phyloP scores from a whole-genome alignment of 805 yeast genomes.

The Tetrapisispora nanseiensis region DNA sequence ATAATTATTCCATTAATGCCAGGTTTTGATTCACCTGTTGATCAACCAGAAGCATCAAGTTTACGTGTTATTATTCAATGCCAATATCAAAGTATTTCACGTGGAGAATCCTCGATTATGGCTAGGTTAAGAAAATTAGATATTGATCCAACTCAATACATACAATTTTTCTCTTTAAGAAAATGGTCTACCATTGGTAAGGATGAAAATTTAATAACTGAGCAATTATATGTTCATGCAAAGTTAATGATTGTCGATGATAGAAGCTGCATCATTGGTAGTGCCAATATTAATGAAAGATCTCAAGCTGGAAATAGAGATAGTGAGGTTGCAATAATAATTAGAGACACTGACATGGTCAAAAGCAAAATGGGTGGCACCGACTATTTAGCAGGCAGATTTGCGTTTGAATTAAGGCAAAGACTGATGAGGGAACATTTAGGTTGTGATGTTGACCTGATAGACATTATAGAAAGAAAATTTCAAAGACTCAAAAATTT shows the following conservation, averaged over 20 bases:
- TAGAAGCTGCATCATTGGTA: constrained; percentile 85
- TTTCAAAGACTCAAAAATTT: constrained; percentile 36
- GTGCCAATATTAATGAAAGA: constrained; percentile 94
- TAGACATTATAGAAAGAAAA: constrained; percentile 73
- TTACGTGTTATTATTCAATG: constrained; percentile 94
- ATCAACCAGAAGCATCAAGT: constrained; percentile 87
- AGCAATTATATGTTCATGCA: constrained; percentile 89
- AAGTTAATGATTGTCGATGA: constrained; percentile 90
- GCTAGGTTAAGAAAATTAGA: constrained; percentile 70
- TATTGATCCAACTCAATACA: constrained; percentile 82
- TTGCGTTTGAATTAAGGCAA: constrained; percentile 81
- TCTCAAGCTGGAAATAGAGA: constrained; percentile 92
- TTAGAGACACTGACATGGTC: constrained; percentile 72
- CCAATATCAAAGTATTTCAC: constrained; percentile 84
- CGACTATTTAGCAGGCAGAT: constrained; percentile 72
- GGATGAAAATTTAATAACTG: constrained; percentile 63
- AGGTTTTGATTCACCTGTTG: constrained; percentile 90
- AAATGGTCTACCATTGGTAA: constrained; percentile 94
- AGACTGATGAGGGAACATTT: constrained; percentile 94
- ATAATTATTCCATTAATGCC: constrained; percentile 95
- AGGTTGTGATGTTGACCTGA: constrained; percentile 82
- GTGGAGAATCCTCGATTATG: constrained; percentile 83
- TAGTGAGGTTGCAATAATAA: constrained; percentile 84
- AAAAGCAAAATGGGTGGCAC: constrained; percentile 67
- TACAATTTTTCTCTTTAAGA: constrained; percentile 82